Evolutionary conservation across 1,284 basidiomycete species (phyloP).

Genomic region (Puccinia horiana): DNA sequence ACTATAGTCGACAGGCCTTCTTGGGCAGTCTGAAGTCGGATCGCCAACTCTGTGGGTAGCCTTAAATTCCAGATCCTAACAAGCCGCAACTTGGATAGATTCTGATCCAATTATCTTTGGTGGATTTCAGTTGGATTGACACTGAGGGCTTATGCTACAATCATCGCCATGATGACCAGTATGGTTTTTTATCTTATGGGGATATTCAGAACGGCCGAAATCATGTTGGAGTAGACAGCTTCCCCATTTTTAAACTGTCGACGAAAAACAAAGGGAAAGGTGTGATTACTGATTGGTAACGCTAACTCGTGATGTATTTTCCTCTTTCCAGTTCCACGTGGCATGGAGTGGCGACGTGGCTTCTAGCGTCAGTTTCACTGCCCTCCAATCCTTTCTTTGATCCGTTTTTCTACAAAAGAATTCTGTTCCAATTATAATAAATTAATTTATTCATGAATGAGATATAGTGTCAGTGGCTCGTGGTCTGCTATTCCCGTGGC

Average conservation of each 20-base stretch:
- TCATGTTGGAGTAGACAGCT: background rate
- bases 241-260: too few relatives aligned
- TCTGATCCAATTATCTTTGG: background rate
- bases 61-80: too few relatives aligned
- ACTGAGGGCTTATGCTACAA: background rate
- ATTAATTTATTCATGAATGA: too few relatives aligned
- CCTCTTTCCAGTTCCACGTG: background rate
- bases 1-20: background rate
- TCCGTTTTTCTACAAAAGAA: too few relatives aligned
- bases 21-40: background rate
- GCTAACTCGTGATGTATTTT: background rate
- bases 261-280: background rate
- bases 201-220: background rate
- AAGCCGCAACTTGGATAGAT: too few relatives aligned
- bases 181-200: background rate
- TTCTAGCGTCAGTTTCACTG: background rate
- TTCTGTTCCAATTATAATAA: too few relatives aligned
- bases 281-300: background rate
- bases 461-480: background rate
- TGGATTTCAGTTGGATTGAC: background rate
- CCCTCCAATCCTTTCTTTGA: too few relatives aligned
- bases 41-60: background rate
- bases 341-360: background rate
- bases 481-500: constrained; percentile 3
- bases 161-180: background rate